A percentile compares a stretch with the other conserved stretches of the same genome.
phyloP scores from a whole-genome alignment of 164 flowering plant genomes.

The Chimonanthus praecox region DNA sequence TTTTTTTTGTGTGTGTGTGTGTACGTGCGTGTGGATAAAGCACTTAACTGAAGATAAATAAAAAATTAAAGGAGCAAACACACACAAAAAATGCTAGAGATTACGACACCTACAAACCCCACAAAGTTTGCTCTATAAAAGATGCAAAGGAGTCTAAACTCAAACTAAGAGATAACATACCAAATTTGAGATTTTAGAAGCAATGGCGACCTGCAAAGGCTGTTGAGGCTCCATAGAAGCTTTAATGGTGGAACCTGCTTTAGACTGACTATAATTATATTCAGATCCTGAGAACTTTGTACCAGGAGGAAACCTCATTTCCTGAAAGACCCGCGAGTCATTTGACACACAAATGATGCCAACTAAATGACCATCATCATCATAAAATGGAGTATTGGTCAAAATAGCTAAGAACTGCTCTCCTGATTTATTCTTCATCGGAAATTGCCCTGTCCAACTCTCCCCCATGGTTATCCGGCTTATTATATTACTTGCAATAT shows the following conservation, averaged over 20 bases:
- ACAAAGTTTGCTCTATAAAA: neutral
- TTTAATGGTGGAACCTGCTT: constrained; percentile 34
- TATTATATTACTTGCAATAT: constrained; percentile 39
- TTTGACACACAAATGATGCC: constrained; percentile 81
- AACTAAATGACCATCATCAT: constrained; percentile 68
- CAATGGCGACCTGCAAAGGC: constrained; percentile 79
- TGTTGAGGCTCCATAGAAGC: constrained; percentile 70
- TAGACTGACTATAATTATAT: constrained; percentile 33
- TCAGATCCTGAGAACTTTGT: constrained; percentile 28
- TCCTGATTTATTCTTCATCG: constrained; percentile 68
- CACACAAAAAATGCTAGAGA: too few species aligned
- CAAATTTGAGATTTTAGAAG: constrained; percentile 84
- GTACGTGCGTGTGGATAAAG: too few species aligned
- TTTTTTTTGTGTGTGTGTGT: too few species aligned
- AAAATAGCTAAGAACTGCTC: constrained; percentile 44
- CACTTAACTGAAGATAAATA: too few species aligned
- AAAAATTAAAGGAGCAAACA: too few species aligned
- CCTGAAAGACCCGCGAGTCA: constrained; percentile 58
- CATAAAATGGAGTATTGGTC: constrained; percentile 78
- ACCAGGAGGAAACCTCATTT: constrained; percentile 21
- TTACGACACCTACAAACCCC: neutral
- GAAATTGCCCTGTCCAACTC: constrained; percentile 85
- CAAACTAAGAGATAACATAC: constrained; percentile 31
- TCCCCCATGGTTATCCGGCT: constrained; percentile 53
- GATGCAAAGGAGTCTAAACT: neutral